phyloP scores from a whole-genome alignment of 169 alveolate species.

The Plasmodium blacklocki region DNA sequence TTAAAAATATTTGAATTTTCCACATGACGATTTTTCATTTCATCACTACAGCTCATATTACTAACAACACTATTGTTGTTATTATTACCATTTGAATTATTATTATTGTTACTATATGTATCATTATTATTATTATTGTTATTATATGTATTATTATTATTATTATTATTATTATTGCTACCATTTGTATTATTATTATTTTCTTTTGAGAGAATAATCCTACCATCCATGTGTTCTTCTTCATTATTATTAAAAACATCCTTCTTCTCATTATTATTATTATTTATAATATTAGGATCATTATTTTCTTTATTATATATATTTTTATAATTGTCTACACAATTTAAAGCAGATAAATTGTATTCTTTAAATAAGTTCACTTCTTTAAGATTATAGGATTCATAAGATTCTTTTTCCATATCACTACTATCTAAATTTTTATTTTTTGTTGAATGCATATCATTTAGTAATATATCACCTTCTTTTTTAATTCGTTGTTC shows the following conservation, averaged over 20 bases:
- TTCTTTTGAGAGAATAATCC: background rate
- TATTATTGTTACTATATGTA: background rate
- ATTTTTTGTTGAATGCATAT: background rate
- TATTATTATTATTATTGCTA: background rate
- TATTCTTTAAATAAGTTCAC: background rate
- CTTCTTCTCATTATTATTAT: no score
- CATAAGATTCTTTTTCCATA: no score
- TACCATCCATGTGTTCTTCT: background rate
- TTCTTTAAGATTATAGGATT: background rate
- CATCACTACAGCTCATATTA: background rate
- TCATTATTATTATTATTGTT: background rate
- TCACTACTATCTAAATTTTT: background rate
- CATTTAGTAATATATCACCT: background rate
- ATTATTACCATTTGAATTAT: background rate
- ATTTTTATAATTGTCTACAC: background rate
- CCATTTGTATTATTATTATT: background rate
- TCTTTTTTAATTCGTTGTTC: background rate
- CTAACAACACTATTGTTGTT: background rate
- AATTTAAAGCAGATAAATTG: conserved; percentile 4
- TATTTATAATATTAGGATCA: background rate
- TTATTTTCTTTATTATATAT: background rate
- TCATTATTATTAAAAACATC: background rate
- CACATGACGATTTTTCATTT: background rate
- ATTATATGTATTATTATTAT: background rate
- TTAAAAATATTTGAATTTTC: background rate